Base-by-base conservation (phyloP, 2,329 filamentous ascomycete species). In the Graphilbum sp. region DNA sequence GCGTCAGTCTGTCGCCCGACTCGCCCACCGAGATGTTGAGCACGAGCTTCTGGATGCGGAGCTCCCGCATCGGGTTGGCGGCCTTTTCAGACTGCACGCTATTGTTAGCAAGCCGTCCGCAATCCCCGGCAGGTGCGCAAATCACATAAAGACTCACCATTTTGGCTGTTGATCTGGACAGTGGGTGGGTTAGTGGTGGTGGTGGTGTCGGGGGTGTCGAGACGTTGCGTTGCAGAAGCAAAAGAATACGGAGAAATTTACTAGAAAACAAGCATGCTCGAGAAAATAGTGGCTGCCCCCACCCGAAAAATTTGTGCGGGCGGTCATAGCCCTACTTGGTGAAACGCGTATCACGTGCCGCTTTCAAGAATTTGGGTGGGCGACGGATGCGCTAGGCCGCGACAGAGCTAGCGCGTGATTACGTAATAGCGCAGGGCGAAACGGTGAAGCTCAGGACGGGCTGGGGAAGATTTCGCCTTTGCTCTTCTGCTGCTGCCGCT, bases 11-110 rank as follows among this genome's bases (percentile, higher is more conserved):
- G 73, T 98, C 90, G 84, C 90, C 90, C 80, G 88, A 96, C 76
- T 98, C 90, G 71, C 90, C 90, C 58, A 98, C 90, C 56, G 84
- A 95, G 70, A 95, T 95, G 80, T 95, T 95, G 64, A 95, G 83
- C 67, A 94, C 87, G 66, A 95, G 84, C 76, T 95, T 95, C 73
- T 93, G 85, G 71, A 95, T 90, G 74, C 86, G 85, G 64, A 96
- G 84, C 74, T 98, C 88, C 74, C 87, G 84, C 90, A 98, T 98
- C 72, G 90, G 88, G 79, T 98, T 98, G 65, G 74, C 71, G 64
- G 73, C 64, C 77, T 96, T 95, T 64, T 88, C 83, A 65, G 80
- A 71, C 66, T 74, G 56, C 55, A 42, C 34, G 35, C 34, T n/a
- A n/a, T n/a, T n/a, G 46, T 58, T 47, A 56, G 50, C 32, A 46